Percentiles rank a stretch among this genome's conserved stretches.
Conservation (phyloP, 257 asterid genomes). For the Primulina huaijiensis region DNA sequence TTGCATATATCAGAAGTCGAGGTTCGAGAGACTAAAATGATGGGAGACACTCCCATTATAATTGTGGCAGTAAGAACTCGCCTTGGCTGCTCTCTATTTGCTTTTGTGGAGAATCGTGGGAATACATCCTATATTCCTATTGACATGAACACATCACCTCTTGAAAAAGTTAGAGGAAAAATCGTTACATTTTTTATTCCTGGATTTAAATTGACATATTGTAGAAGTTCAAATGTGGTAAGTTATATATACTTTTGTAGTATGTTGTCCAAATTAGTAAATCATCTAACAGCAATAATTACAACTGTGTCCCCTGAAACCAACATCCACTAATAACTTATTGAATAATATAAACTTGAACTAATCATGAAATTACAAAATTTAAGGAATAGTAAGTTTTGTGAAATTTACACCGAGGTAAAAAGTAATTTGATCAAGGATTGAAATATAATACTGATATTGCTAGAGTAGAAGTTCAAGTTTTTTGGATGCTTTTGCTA, state of each 20-base stretch:
- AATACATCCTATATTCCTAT: neutral
- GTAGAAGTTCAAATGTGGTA: neutral
- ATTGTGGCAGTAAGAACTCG: slow-evolving; percentile 58
- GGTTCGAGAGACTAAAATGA: slow-evolving; percentile 88
- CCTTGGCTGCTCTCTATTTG: neutral
- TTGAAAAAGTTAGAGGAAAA: neutral
- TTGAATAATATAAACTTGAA: too few relatives aligned
- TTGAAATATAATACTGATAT: neutral
- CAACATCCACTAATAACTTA: neutral
- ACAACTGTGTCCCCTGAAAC: neutral
- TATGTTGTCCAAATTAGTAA: neutral
- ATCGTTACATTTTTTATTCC: neutral
- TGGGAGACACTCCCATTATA: slow-evolving; percentile 93
- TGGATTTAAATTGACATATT: neutral
- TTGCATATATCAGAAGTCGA: slow-evolving; percentile 85
- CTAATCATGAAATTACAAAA: neutral
- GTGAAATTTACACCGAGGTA: neutral
- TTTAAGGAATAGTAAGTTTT: neutral
- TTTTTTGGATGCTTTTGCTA: neutral
- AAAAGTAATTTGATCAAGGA: neutral
- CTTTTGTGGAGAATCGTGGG: neutral
- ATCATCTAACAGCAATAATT: neutral
- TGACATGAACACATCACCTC: neutral
- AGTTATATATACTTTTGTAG: neutral
- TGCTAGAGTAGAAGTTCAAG: neutral